Evolutionary conservation across 148 eudicot genomes (phyloP).

Genomic region (Rhododendron henanense): DNA sequence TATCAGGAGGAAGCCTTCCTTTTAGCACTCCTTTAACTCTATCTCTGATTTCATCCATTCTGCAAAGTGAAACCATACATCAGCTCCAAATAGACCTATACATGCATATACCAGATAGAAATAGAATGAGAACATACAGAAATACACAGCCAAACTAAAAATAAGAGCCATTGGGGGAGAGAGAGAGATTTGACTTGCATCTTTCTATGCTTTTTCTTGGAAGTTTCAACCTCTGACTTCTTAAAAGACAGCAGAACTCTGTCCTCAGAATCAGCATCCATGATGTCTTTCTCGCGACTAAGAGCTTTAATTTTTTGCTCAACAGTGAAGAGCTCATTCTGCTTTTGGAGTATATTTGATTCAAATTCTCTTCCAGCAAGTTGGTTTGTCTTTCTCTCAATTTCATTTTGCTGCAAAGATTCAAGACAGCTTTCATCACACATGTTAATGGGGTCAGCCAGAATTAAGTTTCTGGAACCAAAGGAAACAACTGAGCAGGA

Average conservation of each 20-base stretch:
- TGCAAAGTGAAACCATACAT: constrained; percentile 32
- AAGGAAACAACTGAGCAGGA: constrained; percentile 4
- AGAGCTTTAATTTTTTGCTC: constrained; percentile 53
- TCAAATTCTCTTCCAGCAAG: constrained; percentile 51
- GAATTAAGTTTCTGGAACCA: background rate
- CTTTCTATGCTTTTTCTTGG: constrained; percentile 63
- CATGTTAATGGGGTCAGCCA: background rate
- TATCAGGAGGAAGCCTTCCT: constrained; percentile 85
- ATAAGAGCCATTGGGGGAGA: background rate
- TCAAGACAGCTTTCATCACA: constrained; percentile 1
- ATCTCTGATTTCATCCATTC: constrained; percentile 78
- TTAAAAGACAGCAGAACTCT: constrained; percentile 55
- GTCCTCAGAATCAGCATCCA: constrained; percentile 68
- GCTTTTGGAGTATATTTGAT: constrained; percentile 30
- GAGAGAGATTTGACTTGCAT: constrained; percentile 49
- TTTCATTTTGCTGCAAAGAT: constrained; percentile 46
- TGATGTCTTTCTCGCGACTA: constrained; percentile 44
- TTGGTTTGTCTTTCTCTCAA: constrained; percentile 61
- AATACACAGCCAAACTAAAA: background rate
- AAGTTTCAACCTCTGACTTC: constrained; percentile 60
- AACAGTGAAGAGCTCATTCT: constrained; percentile 33
- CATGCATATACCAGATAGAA: background rate
- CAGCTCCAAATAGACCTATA: constrained; percentile 16
- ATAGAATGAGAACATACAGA: background rate
- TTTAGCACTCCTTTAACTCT: constrained; percentile 74